Conservation (phyloP, 352 stramenopile genomes). For the Globisporangium nagaii region DNA sequence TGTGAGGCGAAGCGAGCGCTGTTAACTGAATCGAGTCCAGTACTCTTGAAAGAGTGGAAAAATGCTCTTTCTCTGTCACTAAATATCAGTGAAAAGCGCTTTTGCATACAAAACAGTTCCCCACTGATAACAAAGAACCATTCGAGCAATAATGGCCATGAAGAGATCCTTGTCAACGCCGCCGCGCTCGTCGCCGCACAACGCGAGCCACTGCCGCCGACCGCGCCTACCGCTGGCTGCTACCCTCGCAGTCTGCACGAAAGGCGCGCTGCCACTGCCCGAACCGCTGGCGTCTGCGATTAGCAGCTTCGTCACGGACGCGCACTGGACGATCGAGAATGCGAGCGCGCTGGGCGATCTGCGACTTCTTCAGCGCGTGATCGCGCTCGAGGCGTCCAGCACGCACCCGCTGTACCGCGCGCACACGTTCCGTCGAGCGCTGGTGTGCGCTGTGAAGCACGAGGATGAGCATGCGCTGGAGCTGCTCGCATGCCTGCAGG, state of each 20-base stretch:
- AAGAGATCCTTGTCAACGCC: no score
- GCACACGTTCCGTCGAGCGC: neutral
- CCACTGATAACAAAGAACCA: no score
- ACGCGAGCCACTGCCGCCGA: neutral
- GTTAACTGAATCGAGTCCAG: no score
- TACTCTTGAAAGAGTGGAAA: no score
- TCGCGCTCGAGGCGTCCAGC: neutral
- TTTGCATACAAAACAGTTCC: no score
- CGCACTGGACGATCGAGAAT: neutral
- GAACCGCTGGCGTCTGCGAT: neutral
- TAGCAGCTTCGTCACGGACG: neutral
- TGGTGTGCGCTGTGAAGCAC: neutral
- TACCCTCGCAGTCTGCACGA: neutral
- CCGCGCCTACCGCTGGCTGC: neutral
- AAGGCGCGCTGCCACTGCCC: neutral
- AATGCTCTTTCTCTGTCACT: no score
- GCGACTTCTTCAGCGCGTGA: neutral
- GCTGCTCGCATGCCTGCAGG: neutral
- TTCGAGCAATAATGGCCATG: no score
- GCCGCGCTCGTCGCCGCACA: no score
- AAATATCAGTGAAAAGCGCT: no score
- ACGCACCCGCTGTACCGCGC: neutral
- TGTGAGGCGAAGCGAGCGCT: no score
- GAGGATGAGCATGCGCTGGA: neutral
- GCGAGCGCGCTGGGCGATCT: neutral